These are phyloP conservation scores for Beta corolliflora DNA, from an alignment of 179 eudicot genomes.

Conservation along the genomic window DNA sequence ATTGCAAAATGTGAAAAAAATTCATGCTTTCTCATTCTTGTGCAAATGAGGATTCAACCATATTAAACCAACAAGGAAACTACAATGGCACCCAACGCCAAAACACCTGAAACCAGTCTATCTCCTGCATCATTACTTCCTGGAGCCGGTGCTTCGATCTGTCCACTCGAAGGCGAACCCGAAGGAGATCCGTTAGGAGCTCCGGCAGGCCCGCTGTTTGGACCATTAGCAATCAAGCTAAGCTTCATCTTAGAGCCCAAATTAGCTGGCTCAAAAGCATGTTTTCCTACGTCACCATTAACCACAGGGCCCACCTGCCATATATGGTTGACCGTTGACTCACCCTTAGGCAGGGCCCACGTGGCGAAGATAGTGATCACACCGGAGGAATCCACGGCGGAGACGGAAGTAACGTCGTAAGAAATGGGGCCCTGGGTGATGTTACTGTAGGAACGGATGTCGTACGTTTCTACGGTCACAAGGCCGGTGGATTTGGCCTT, in stretches of 20 bases:
- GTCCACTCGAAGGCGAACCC: neutral
- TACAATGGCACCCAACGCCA: slow-evolving; percentile 17
- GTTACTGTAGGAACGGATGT: slow-evolving; percentile 40
- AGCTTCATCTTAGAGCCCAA: slow-evolving; percentile 40
- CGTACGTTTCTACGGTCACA: slow-evolving; percentile 47
- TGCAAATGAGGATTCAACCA: neutral
- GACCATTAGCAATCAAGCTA: slow-evolving; percentile 17
- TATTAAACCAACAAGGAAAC: slow-evolving; percentile 13
- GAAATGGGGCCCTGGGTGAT: slow-evolving; percentile 42
- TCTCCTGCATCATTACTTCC: slow-evolving; percentile 7
- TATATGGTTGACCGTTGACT: slow-evolving; percentile 47
- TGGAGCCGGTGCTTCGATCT: neutral
- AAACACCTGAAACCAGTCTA: neutral
- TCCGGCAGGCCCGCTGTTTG: neutral
- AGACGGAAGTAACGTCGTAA: slow-evolving; percentile 35
- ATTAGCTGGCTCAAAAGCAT: slow-evolving; percentile 46
- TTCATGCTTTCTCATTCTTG: neutral
- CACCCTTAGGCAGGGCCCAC: slow-evolving; percentile 43
- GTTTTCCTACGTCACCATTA: slow-evolving; percentile 45
- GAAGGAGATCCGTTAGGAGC: slow-evolving; percentile 18
- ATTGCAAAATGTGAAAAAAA: neutral
- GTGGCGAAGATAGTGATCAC: slow-evolving; percentile 54
- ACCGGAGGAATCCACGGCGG: slow-evolving; percentile 44
- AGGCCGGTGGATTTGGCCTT: slow-evolving; percentile 39
- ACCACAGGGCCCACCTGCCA: slow-evolving; percentile 78